These are phyloP conservation scores for Cryptococcus jaspeensis DNA, from an alignment of 1,284 basidiomycete genomes.

Conservation along the genomic window DNA sequence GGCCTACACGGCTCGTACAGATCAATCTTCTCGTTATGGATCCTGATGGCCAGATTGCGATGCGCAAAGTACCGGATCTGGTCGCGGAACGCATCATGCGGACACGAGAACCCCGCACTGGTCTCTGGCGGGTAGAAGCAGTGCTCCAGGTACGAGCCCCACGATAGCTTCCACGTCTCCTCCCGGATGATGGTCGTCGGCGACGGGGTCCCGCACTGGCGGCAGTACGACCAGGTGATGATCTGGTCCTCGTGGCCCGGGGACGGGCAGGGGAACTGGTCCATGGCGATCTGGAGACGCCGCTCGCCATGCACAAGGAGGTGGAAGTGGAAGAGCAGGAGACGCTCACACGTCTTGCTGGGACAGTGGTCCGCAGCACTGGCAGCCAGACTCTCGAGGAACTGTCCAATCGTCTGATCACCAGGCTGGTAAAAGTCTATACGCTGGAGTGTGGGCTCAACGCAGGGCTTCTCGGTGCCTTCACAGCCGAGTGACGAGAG, in stretches of 20 bases:
- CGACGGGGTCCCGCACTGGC: constrained; percentile 74
- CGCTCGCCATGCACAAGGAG: constrained; percentile 87
- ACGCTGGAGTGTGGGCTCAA: constrained; percentile 59
- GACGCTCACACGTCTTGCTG: constrained; percentile 78
- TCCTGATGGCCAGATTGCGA: constrained; percentile 69
- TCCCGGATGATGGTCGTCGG: constrained; percentile 87
- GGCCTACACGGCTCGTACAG: constrained; percentile 87
- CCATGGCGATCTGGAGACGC: constrained; percentile 77
- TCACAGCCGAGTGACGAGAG: constrained; percentile 46
- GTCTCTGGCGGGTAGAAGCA: constrained; percentile 81
- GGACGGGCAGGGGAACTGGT: constrained; percentile 61
- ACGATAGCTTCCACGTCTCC: constrained; percentile 70
- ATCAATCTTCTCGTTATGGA: constrained; percentile 80
- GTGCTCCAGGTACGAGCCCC: constrained; percentile 52
- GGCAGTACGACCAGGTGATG: constrained; percentile 90
- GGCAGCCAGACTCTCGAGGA: constrained; percentile 72
- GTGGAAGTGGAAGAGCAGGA: constrained; percentile 78
- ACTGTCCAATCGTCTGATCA: constrained; percentile 88
- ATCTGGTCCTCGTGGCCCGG: constrained; percentile 64
- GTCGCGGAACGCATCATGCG: constrained; percentile 91
- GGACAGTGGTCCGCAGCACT: constrained; percentile 69
- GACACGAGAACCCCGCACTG: constrained; percentile 61
- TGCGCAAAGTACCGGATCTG: constrained; percentile 88
- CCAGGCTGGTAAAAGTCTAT: constrained; percentile 90
- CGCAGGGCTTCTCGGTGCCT: constrained; percentile 53